A percentile compares a stretch with the other conserved stretches of the same genome.
Evolutionary conservation across 805 yeast genomes (phyloP).

Genomic region (Saccharomyces eubayanus): DNA sequence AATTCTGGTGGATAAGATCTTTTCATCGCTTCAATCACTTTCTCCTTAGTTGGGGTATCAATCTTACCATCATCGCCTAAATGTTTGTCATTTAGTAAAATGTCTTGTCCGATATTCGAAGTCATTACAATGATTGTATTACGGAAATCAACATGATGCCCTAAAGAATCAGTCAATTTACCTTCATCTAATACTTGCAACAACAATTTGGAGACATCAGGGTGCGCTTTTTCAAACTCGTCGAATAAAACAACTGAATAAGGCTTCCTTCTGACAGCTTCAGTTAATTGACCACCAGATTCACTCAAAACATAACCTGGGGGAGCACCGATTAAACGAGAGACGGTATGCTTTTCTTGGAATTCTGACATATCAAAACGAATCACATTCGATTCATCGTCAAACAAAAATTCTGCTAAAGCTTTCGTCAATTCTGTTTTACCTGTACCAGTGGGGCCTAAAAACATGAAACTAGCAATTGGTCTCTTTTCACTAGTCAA

Average conservation of each 20-base stretch:
- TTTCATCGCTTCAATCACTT: slow-evolving; percentile 63
- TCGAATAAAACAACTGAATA: slow-evolving; percentile 88
- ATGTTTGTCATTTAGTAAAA: slow-evolving; percentile 56
- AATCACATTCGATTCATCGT: slow-evolving; percentile 76
- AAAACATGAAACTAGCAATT: slow-evolving; percentile 89
- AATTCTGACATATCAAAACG: slow-evolving; percentile 97
- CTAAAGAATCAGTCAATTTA: slow-evolving; percentile 87
- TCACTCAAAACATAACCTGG: slow-evolving; percentile 98
- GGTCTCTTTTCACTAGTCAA: slow-evolving; percentile 90
- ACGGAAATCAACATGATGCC: slow-evolving; percentile 87
- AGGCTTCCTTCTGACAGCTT: slow-evolving; percentile 91
- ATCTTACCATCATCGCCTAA: slow-evolving; percentile 52
- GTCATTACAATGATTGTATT: slow-evolving; percentile 96
- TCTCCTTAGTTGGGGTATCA: slow-evolving; percentile 41
- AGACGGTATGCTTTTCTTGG: slow-evolving; percentile 87
- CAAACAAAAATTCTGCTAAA: slow-evolving; percentile 84
- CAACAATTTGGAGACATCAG: slow-evolving; percentile 83
- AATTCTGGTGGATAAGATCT: slow-evolving; percentile 87
- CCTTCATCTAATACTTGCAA: slow-evolving; percentile 95
- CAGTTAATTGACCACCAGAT: slow-evolving; percentile 88
- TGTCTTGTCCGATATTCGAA: slow-evolving; percentile 91
- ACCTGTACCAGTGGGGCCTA: slow-evolving; percentile 99
- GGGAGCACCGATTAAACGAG: slow-evolving; percentile 92
- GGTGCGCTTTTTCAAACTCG: slow-evolving; percentile 95
- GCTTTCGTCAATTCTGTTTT: slow-evolving; percentile 93